Evolutionary conservation across 257 asterid species (phyloP).

Genomic region (Orobanche coerulescens): DNA sequence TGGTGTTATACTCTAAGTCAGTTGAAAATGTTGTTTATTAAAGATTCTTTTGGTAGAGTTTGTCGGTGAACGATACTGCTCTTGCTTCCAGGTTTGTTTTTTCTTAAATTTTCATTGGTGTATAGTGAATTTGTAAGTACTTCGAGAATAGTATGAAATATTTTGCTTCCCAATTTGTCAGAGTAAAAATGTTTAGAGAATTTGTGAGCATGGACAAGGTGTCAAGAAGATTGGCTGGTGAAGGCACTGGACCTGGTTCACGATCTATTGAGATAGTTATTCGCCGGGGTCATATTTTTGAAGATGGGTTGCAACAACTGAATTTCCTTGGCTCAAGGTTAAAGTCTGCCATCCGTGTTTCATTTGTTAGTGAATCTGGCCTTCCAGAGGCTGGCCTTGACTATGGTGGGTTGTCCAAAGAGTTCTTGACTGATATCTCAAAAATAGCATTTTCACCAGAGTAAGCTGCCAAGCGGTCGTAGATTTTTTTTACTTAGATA

Average conservation of each 20-base stretch:
- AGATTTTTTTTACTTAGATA: neutral
- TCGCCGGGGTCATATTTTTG: slow-evolving; percentile 77
- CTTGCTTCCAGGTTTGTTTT: neutral
- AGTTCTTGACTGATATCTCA: slow-evolving; percentile 81
- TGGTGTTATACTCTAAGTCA: neutral
- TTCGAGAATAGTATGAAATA: slow-evolving; percentile 2
- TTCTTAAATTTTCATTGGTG: neutral
- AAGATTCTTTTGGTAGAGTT: neutral
- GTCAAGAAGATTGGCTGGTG: slow-evolving; percentile 83
- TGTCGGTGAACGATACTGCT: neutral
- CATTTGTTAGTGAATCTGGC: slow-evolving; percentile 91
- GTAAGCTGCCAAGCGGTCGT: slow-evolving; percentile 34
- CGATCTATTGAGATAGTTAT: slow-evolving; percentile 70
- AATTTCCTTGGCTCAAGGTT: slow-evolving; percentile 77
- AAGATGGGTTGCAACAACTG: slow-evolving; percentile 88
- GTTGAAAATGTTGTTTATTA: neutral
- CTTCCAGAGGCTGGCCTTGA: slow-evolving; percentile 98
- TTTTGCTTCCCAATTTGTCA: slow-evolving; percentile 31
- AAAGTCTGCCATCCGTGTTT: slow-evolving; percentile 75
- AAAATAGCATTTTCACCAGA: slow-evolving; percentile 85
- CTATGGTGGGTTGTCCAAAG: slow-evolving; percentile 96
- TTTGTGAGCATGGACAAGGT: slow-evolving; percentile 81
- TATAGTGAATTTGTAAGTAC: slow-evolving; percentile 2
- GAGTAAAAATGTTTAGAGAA: slow-evolving; percentile 94
- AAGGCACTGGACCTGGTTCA: slow-evolving; percentile 61